Conservation (phyloP, 2,329 filamentous ascomycete species). For the Tolypocladium nubicola region DNA sequence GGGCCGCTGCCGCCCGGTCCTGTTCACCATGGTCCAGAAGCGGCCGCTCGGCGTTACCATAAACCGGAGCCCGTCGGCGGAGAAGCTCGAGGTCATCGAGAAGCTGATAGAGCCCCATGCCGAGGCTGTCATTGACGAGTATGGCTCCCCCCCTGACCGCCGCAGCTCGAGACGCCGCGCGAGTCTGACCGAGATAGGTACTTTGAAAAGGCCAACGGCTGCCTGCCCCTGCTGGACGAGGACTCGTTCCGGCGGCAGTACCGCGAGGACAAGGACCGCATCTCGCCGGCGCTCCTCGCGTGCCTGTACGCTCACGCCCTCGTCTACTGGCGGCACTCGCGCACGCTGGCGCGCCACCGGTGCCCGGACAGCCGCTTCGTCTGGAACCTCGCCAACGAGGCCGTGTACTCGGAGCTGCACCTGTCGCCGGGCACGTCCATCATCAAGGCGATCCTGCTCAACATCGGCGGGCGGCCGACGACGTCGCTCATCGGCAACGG, state of each 20-base stretch:
- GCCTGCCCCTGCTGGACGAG: conserved; percentile 51
- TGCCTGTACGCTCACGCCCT: conserved; percentile 48
- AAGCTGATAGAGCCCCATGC: conserved; percentile 46
- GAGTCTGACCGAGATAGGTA: conserved; percentile 26
- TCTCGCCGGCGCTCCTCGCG: conserved; percentile 45
- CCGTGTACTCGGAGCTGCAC: conserved; percentile 48
- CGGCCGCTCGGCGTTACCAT: conserved; percentile 30
- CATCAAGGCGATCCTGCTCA: conserved; percentile 45
- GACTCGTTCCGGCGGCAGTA: conserved; percentile 39
- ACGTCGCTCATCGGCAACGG: conserved; percentile 50
- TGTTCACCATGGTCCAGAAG: conserved; percentile 36
- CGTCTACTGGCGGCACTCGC: conserved; percentile 45
- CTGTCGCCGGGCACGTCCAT: conserved; percentile 48
- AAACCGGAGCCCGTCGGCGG: conserved; percentile 25
- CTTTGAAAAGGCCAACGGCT: conserved; percentile 44
- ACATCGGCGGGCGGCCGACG: conserved; percentile 48
- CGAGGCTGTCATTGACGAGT: conserved; percentile 38
- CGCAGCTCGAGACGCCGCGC: too few species aligned
- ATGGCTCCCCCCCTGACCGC: conserved; percentile 7
- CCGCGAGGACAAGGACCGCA: conserved; percentile 29
- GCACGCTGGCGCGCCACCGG: conserved; percentile 28
- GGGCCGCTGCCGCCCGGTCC: conserved; percentile 24
- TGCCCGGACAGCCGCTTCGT: conserved; percentile 49
- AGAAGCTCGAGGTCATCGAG: conserved; percentile 45
- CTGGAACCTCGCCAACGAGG: conserved; percentile 51